phyloP scores from a whole-genome alignment of 768 basidiomycete genomes.

The Leccinellum albellum region DNA sequence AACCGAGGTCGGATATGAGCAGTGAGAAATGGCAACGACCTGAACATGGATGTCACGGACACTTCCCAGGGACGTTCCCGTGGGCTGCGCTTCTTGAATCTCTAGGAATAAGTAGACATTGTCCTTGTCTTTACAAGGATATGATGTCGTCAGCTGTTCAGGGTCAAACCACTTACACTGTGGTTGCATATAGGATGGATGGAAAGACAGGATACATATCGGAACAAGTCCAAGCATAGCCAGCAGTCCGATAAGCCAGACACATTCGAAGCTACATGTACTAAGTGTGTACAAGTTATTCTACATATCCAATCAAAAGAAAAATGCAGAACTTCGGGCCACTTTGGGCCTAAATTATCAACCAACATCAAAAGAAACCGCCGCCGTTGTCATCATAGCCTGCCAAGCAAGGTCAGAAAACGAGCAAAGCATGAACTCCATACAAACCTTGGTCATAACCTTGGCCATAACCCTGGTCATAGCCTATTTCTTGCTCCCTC shows the following conservation, averaged over 20 bases:
- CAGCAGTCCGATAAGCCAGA: no score
- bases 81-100: neutral
- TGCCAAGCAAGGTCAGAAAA: constrained; percentile 13
- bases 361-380: neutral
- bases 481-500: constrained; percentile 29
- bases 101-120: neutral
- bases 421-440: constrained; percentile 1
- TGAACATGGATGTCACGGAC: neutral
- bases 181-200: no score
- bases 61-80: neutral
- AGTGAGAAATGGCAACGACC: neutral
- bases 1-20: no score
- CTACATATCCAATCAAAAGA: constrained; percentile 16
- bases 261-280: neutral
- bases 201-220: no score
- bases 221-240: no score
- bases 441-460: constrained; percentile 36
- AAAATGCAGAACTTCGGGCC: neutral
- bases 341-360: constrained; percentile 7
- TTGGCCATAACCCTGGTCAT: constrained; percentile 32
- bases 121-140: neutral
- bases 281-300: neutral
- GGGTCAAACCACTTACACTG: no score
- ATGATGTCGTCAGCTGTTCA: no score
- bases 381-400: constrained; percentile 23